These are phyloP conservation scores for Aquilaria sinensis DNA, from an alignment of 345 rosid species.

Conservation along the genomic window DNA sequence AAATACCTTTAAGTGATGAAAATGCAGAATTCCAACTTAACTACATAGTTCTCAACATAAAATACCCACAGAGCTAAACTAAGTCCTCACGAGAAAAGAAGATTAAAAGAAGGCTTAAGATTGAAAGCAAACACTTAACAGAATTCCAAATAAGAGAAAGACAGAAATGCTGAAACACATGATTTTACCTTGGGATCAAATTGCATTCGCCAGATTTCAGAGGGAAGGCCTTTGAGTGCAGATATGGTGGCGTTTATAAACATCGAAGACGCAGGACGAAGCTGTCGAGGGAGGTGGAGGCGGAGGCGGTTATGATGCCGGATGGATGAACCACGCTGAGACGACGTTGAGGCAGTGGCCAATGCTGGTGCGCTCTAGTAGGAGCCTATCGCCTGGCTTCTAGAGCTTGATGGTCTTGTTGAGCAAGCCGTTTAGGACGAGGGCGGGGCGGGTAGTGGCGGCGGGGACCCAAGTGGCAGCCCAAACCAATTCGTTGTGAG, in stretches of 20 bases:
- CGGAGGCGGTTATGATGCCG: conserved; percentile 86
- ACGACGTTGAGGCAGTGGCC: conserved; percentile 95
- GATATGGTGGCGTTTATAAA: conserved; percentile 87
- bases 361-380: conserved; percentile 69
- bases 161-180: neutral
- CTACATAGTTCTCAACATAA: too few relatives aligned
- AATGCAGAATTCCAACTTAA: too few relatives aligned
- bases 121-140: neutral
- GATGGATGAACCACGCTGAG: conserved; percentile 95
- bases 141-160: neutral
- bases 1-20: too few relatives aligned
- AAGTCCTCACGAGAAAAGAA: neutral
- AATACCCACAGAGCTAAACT: too few relatives aligned
- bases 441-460: conserved; percentile 54
- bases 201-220: conserved; percentile 97
- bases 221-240: conserved; percentile 88
- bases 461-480: conserved; percentile 88
- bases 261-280: conserved; percentile 88
- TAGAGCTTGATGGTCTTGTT: conserved; percentile 92
- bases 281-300: conserved; percentile 94
- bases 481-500: conserved; percentile 94
- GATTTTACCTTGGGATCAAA: conserved; percentile 72
- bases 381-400: conserved; percentile 62
- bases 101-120: neutral
- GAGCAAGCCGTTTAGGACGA: conserved; percentile 78